Base-by-base conservation (phyloP, 1,284 basidiomycete genomes). In the Amylostereum chailletii region DNA sequence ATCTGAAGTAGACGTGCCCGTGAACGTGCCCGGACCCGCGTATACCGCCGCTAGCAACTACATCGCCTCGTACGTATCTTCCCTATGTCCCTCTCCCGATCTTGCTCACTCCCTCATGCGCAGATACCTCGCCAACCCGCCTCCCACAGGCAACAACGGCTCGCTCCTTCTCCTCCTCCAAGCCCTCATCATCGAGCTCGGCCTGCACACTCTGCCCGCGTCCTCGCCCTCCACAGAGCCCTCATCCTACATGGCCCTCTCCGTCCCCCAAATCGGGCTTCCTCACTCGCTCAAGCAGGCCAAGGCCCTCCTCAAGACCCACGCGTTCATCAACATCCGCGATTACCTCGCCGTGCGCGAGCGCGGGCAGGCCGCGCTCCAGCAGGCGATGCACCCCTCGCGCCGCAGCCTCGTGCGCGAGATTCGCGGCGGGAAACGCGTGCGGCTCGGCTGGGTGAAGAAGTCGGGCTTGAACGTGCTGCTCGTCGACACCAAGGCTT, bases 281-380 rank as follows among this genome's bases (percentile, higher is more conserved):
- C 19, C 19, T 19, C 64, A 63, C 32, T 75, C 82, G 0, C 63
- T 88, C 45, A 76, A 64, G 30, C 69, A 81, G 9, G 85, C 85
- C 9, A 80, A 75, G 57, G 73, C 75, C 29, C 64, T 83, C 41
- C 64, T 89, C 42, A 87, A 83, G 64, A 68, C 76, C 4, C 70
- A 71, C 43, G 83, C 71, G 0, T 86, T 87, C 61, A 58, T 88
- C 38, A 86, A 86, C 58, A 75, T 89, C 51, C 71, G 72, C 46
- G 84, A 88, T 53, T 88, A 89, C 62, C 70, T 87, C 52, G 72
- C 74, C n/a, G 74, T 74, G 37, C 80, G 86, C 39, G 70, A 67
- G 50, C 70, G 80, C 57, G 84, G 84, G 1, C 75, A 75, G 32
- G 72, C 71, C 10, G 83, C 80, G n/a, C 67, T 89, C 32, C 76